Evolutionary conservation across 1,284 basidiomycete genomes (phyloP), one percentile per base, ranked within the genome.

Genomic region (Chondrostereum purpureum): DNA sequence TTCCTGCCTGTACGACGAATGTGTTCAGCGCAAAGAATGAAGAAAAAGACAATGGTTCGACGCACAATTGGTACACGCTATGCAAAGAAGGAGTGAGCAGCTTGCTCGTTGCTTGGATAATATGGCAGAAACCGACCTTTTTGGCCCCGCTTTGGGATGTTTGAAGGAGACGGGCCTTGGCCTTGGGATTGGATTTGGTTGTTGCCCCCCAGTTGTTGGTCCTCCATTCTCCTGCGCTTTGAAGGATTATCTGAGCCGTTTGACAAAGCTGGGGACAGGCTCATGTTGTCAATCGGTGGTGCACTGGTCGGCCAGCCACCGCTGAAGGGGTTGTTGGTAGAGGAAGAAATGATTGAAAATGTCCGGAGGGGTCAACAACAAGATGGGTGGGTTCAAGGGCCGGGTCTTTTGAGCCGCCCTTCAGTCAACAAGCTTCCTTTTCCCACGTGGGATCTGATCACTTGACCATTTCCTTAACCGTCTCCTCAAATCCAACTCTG

Each of bases 31-130:
- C n/a, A n/a, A n/a, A 42, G 12, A 13, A 36, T 13, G 6, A 34
- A n/a, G 33, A 16, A 34, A 34, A 3, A 3, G 48, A 53, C 12
- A 43, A 36, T 1, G 49, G 50, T 8, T 46, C 44, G 2, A 45
- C 57, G 89, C 80, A 65, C 89, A 88, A 56, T 81, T 78, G 22
- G 86, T 88, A 64, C 85, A 88, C n/a, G n/a, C n/a, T n/a, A n/a
- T n/a, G n/a, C 27, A 31, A 8, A 31, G 27, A n/a, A 31, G n/a
- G 27, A 8, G 27, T 31, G n/a, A 31, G 27, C 8, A 31, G 8
- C 8, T 8, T 31, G 27, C 27, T 31, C n/a, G n/a, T n/a, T n/a
- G n/a, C n/a, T n/a, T n/a, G n/a, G n/a, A n/a, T n/a, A n/a, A n/a
- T n/a, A n/a, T n/a, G n/a, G n/a, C n/a, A n/a, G n/a, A n/a, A n/a